phyloP scores from a whole-genome alignment of 2,329 filamentous ascomycete species.

The Metarhizium robertsii region DNA sequence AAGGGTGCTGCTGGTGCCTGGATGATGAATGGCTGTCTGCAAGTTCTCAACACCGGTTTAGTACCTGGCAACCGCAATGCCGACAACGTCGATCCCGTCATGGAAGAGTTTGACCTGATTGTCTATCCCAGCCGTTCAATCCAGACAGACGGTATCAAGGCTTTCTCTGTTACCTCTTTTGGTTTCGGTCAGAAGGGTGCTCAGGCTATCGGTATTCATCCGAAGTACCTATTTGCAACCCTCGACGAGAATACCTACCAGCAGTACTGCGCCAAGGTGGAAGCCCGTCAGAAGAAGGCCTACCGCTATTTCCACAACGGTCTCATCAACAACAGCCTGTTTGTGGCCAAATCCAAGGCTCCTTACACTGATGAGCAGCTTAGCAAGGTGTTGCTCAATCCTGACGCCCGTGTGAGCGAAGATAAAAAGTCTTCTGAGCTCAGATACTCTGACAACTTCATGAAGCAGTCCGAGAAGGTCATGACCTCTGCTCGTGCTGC shows the following conservation, averaged over 20 bases:
- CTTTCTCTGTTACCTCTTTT: constrained; percentile 97
- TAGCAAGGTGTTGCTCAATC: constrained; percentile 84
- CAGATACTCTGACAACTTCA: constrained; percentile 60
- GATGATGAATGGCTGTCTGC: constrained; percentile 98
- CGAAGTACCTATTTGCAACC: constrained; percentile 91
- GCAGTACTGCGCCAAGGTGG: constrained; percentile 79
- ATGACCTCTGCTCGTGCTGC: constrained; percentile 39
- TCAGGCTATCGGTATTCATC: constrained; percentile 93
- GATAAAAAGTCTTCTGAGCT: constrained; percentile 83
- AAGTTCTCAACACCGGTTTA: constrained; percentile 87
- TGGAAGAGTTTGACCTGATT: constrained; percentile 97
- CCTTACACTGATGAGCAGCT: constrained; percentile 88
- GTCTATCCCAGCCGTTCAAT: constrained; percentile 92
- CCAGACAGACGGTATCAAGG: constrained; percentile 96
- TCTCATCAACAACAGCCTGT: constrained; percentile 94
- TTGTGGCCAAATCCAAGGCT: constrained; percentile 86
- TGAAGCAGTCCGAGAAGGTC: constrained; percentile 53
- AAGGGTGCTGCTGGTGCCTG: constrained; percentile 98
- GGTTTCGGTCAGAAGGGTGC: constrained; percentile 99
- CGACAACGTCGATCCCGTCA: constrained; percentile 90
- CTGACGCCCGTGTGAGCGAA: constrained; percentile 71
- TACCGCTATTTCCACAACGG: constrained; percentile 99
- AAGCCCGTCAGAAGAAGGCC: constrained; percentile 92
- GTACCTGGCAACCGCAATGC: constrained; percentile 97
- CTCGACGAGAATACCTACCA: constrained; percentile 78